Evolutionary conservation across 441 rosid genomes (phyloP).

Genomic region (Codiaeum variegatum): DNA sequence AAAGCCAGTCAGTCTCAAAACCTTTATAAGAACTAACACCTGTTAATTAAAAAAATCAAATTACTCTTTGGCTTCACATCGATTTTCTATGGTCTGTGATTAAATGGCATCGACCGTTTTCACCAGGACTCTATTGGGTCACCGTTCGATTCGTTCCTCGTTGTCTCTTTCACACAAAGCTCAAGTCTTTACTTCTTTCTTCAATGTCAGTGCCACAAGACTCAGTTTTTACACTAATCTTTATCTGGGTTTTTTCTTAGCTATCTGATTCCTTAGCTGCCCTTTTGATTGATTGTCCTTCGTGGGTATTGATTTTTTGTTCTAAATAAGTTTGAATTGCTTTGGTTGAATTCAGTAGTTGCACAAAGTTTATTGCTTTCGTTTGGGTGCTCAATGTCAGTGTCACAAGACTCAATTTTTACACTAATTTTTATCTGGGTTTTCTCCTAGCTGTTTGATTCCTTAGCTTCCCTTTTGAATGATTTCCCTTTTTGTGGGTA

Average conservation of each 20-base stretch:
- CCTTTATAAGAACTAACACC: no score
- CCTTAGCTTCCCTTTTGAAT: constrained; percentile 3
- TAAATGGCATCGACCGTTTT: constrained; percentile 57
- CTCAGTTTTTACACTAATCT: not conserved
- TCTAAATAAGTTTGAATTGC: no score
- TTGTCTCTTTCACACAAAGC: constrained; percentile 26
- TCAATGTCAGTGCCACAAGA: constrained; percentile 34
- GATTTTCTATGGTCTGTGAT: constrained; percentile 28
- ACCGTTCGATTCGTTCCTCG: constrained; percentile 33
- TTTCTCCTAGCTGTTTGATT: constrained; percentile 3
- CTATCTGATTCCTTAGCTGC: constrained; percentile 1
- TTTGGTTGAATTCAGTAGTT: no score
- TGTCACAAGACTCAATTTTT: not conserved
- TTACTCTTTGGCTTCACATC: not conserved
- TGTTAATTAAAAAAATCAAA: no score
- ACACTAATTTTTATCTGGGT: not conserved
- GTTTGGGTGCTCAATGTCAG: constrained; percentile 54
- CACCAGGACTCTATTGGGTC: constrained; percentile 39
- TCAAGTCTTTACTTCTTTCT: constrained; percentile 28
- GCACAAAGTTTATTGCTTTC: no score
- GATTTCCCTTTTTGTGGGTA: no score
- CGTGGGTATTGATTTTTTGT: no score
- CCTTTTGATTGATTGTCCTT: constrained; percentile 4
- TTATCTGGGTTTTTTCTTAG: constrained; percentile 14
- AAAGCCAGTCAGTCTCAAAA: no score